Base-by-base conservation (phyloP, 2,329 filamentous ascomycete genomes). In the Trichophyton mentagrophytes region DNA sequence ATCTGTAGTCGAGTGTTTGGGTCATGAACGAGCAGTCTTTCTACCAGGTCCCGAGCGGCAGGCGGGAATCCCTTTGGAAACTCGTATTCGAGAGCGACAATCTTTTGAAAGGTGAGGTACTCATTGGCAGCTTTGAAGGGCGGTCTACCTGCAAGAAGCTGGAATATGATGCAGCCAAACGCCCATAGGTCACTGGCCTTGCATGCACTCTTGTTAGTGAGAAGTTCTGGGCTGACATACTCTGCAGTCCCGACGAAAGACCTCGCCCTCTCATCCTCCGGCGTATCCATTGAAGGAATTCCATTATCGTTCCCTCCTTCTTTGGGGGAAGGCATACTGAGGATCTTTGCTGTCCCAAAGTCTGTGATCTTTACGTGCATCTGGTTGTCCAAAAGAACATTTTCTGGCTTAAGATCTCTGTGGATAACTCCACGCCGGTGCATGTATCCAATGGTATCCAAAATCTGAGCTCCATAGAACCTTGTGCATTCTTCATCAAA, bases 331-430 rank as follows among this genome's bases (percentile, higher is more conserved):
- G 73, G 69, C 40, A 75, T 71, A 58, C 86, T 85, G 53, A 99
- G 78, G 64, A 99, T 84, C 72, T 96, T 97, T n/a, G 93, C 93
- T 0, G 93, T 99, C 47, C 93, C 93, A 70, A 99, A 99, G 74
- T 99, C 93, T 6, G 93, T 99, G 65, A 99, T 96, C 73, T 99
- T 99, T 75, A 97, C 86, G 69, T 97, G 90, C 88, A 96, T 95
- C 69, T 95, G 87, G 65, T 91, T 88, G 72, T 99, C 93, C 42
- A 99, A 79, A 5, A 99, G 81, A 3, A 99, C 91, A 66, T 99
- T 99, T 72, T 99, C 93, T 0, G 93, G 93, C 70, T 99, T 99
- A 65, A 99, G 74, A 71, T 99, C 93, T 65, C 93, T 87, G 73
- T 99, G 93, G 63, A 99, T 97, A 25, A 99, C 90, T 22, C 92